phyloP scores from a whole-genome alignment of 495 filamentous ascomycete genomes.

The Poronia punctata region DNA sequence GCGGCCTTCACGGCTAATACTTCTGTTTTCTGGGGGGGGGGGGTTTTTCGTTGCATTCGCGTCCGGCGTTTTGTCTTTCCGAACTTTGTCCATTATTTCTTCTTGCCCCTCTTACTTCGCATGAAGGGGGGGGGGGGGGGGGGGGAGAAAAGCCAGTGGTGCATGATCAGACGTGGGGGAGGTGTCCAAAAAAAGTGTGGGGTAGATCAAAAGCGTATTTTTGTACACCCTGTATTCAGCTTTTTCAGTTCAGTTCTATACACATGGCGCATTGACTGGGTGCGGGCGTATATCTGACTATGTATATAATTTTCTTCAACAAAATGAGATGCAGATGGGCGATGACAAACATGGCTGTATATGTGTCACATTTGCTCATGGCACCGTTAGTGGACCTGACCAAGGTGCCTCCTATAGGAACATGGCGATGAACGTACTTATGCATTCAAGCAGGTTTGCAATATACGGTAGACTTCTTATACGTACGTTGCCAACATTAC shows the following conservation, averaged over 20 bases:
- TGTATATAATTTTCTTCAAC: too few species aligned
- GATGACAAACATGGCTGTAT: too few species aligned
- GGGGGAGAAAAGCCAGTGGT: neutral
- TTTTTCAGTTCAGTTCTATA: neutral
- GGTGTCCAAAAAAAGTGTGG: conserved; percentile 11
- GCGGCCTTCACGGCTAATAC: conserved; percentile 43
- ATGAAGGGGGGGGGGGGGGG: too few species aligned
- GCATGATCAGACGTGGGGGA: conserved; percentile 4
- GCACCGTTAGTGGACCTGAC: too few species aligned
- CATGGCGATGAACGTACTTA: too few species aligned
- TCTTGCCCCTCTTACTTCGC: conserved; percentile 11
- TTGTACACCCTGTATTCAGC: conserved; percentile 3
- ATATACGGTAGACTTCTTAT: too few species aligned
- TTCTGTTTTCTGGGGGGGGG: neutral
- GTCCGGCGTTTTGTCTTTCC: conserved; percentile 7
- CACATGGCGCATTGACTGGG: neutral
- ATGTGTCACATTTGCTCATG: too few species aligned
- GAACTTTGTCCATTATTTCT: conserved; percentile 3
- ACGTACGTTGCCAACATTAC: too few species aligned
- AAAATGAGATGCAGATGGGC: too few species aligned
- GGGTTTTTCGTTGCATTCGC: conserved; percentile 16
- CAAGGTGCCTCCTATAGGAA: too few species aligned
- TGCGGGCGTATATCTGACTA: neutral
- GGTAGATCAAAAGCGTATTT: conserved; percentile 8
- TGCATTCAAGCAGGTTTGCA: too few species aligned